These are phyloP conservation scores for Thielaviopsis ethacetica DNA, from an alignment of 2,329 filamentous ascomycete species.

Conservation along the genomic window DNA sequence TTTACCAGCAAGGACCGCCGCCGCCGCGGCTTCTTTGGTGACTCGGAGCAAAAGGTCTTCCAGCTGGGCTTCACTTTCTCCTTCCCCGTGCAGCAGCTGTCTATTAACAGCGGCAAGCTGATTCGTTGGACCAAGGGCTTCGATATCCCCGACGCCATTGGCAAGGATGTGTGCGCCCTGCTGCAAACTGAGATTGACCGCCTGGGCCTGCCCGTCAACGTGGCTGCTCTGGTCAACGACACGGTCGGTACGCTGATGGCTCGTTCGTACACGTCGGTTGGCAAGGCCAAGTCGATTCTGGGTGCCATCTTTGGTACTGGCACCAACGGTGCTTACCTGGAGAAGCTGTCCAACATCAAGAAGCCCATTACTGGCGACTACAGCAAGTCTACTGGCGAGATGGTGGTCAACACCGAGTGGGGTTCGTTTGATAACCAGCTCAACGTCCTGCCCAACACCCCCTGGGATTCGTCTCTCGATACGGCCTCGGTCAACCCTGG, in stretches of 20 bases:
- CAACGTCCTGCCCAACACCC: conserved; percentile 69
- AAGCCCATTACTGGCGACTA: conserved; percentile 58
- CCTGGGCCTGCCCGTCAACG: conserved; percentile 72
- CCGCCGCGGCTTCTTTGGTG: conserved; percentile 42
- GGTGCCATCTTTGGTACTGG: conserved; percentile 96
- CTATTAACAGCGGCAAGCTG: conserved; percentile 86
- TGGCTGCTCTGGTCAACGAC: conserved; percentile 94
- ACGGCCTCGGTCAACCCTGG: conserved; percentile 73
- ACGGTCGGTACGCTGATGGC: conserved; percentile 97
- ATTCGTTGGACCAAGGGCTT: conserved; percentile 99
- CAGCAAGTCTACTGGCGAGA: conserved; percentile 69
- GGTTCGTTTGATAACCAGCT: conserved; percentile 94
- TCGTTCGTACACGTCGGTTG: conserved; percentile 81
- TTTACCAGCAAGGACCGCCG: conserved; percentile 33
- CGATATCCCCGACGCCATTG: conserved; percentile 85
- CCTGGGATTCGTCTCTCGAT: conserved; percentile 69
- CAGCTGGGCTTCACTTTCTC: conserved; percentile 97
- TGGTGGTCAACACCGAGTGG: conserved; percentile 99
- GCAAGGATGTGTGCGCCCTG: conserved; percentile 84
- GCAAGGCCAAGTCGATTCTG: conserved; percentile 72
- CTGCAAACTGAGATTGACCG: conserved; percentile 81
- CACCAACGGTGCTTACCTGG: conserved; percentile 93
- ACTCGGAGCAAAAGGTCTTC: conserved; percentile 55
- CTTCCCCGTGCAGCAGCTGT: conserved; percentile 85
- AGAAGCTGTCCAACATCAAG: conserved; percentile 72